Base-by-base conservation (phyloP, 2,329 filamentous ascomycete genomes). In the Arthrobotrys sinensis region DNA sequence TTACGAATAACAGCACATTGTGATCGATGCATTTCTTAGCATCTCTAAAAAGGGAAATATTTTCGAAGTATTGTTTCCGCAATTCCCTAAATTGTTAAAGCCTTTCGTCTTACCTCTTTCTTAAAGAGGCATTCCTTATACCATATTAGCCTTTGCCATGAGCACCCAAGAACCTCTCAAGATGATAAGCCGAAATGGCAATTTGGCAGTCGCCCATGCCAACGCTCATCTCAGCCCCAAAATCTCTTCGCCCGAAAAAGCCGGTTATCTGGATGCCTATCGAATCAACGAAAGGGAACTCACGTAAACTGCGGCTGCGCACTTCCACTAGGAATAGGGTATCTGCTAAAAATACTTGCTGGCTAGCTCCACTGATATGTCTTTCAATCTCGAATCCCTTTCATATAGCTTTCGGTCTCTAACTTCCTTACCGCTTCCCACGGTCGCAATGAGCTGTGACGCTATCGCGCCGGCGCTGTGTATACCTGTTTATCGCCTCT, bases 241-340 rank as follows among this genome's bases (percentile, higher is more conserved):
- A 21, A 60, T 60, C 53, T 43, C 32, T 68, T 75, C 34, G 36
- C 52, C 28, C 32, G 63, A 63, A 67, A 71, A 67, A 64, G 62
- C 70, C 63, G 50, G 70, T 46, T 75, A 75, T 73, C 69, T 73
- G 43, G 28, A 36, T 50, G 62, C 60, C 60, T 73, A 67, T 68
- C 45, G 40, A 66, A 45, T 46, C 21, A 52, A 38, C 16, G 32
- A 46, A 66, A 75, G 36, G 36, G 53, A 63, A 67, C 55, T 43
- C 55, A 57, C 32, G 19, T 60, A 60, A 60, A 40, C 60, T 67
- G 63, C 40, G 70, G 63, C 70, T 75, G 70, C 63, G 62, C 63
- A 64, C 28, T 64, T 28, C 34, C 36, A 60, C 52, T 43, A 40
- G 43, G 55, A 60, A 43, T 21, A 57, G 34, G 32, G n/a, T 43